phyloP scores from a whole-genome alignment of 306 rosid genomes.

The Inga laurina region DNA sequence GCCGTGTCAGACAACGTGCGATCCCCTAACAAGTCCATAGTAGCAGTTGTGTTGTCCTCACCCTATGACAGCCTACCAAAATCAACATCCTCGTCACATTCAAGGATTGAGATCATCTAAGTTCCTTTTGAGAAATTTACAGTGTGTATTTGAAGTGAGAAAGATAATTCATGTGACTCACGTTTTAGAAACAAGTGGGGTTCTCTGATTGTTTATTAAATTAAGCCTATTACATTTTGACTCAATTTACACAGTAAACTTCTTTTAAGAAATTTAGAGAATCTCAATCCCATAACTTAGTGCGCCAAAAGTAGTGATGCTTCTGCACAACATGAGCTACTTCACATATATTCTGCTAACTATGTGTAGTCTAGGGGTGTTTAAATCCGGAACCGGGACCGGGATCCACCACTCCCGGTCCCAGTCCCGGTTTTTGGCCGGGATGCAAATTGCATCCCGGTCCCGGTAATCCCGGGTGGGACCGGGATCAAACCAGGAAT shows the following conservation, averaged over 20 bases:
- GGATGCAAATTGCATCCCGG: too few species aligned
- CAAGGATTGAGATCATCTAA: neutral
- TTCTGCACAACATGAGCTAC: neutral
- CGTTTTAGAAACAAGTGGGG: neutral
- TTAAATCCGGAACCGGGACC: too few species aligned
- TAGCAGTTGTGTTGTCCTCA: neutral
- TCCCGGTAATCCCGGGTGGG: too few species aligned
- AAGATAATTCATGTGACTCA: neutral
- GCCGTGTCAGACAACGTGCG: neutral
- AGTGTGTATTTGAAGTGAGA: neutral
- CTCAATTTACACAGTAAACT: neutral
- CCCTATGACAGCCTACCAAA: neutral
- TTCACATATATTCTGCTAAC: conserved; percentile 24
- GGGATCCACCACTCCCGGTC: too few species aligned
- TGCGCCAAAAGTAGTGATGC: conserved; percentile 2
- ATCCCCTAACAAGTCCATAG: neutral
- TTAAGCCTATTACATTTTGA: neutral
- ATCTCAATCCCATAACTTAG: neutral
- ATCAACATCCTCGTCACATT: neutral
- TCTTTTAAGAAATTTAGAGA: neutral
- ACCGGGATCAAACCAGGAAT: too few species aligned
- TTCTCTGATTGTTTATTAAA: neutral
- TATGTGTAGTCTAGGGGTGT: too few species aligned
- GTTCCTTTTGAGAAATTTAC: neutral
- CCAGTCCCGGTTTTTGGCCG: too few species aligned